A percentile compares a stretch with the other conserved stretches of the same genome.
Evolutionary conservation across 768 basidiomycete species (phyloP).

Genomic region (Podaxis sp.): DNA sequence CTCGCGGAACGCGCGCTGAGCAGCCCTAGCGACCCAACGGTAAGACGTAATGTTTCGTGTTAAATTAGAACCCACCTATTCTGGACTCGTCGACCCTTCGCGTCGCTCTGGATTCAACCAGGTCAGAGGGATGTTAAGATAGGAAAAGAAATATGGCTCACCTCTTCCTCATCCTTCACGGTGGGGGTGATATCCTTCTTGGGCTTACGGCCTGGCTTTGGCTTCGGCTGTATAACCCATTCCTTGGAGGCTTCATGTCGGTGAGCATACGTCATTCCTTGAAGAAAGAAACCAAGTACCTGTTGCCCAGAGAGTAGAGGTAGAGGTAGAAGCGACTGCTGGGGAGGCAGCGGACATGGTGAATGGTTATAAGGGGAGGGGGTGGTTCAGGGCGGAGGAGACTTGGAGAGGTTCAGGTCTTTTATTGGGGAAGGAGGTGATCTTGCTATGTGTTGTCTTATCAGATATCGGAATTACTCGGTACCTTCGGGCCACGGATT

Average conservation of each 20-base stretch:
- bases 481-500: slow-evolving; percentile 19
- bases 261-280: slow-evolving; percentile 12
- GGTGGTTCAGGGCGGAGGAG: slow-evolving; percentile 16
- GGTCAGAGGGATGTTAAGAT: not conserved
- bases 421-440: slow-evolving; percentile 7
- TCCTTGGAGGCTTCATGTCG: slow-evolving; percentile 68
- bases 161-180: slow-evolving; percentile 44
- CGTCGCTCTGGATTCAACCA: slow-evolving; percentile 32
- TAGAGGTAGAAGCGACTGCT: slow-evolving; percentile 35
- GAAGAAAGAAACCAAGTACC: slow-evolving; percentile 33
- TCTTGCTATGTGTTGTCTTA: slow-evolving; percentile 36
- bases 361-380: slow-evolving; percentile 6
- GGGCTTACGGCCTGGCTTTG: slow-evolving; percentile 84
- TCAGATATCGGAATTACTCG: slow-evolving; percentile 41
- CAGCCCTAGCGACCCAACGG: slow-evolving; percentile 47
- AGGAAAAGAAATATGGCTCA: slow-evolving; percentile 22
- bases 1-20: slow-evolving; percentile 87
- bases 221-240: slow-evolving; percentile 84
- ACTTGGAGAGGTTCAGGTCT: slow-evolving; percentile 14
- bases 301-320: slow-evolving; percentile 66
- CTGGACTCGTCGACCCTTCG: slow-evolving; percentile 68
- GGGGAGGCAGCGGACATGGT: slow-evolving; percentile 14
- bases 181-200: slow-evolving; percentile 56
- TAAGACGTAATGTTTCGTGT: slow-evolving; percentile 3
- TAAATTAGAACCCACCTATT: slow-evolving; percentile 48